These are phyloP conservation scores for Plectosphaerella sp. DNA, from an alignment of 2,329 filamentous ascomycete genomes.

Conservation along the genomic window DNA sequence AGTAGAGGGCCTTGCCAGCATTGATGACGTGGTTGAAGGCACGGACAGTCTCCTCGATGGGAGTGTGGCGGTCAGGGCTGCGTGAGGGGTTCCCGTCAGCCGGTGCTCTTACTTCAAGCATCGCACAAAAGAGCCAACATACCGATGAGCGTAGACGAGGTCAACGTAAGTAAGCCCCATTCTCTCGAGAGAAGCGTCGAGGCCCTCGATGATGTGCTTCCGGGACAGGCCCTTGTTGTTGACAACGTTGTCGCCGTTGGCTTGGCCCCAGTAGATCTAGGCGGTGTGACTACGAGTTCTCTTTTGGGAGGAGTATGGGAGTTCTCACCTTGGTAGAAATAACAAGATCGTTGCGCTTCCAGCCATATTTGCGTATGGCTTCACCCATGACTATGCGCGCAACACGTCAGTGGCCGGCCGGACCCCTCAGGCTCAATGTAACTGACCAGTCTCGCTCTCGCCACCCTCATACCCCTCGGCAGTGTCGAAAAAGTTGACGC, in stretches of 20 bases:
- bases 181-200: conserved; percentile 53
- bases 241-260: conserved; percentile 55
- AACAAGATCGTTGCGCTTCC: conserved; percentile 58
- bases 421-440: background rate
- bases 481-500: conserved; percentile 61
- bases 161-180: conserved; percentile 60
- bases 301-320: background rate
- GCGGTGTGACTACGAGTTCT: background rate
- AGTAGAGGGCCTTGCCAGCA: conserved; percentile 65
- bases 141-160: conserved; percentile 62
- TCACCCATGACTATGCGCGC: conserved; percentile 47
- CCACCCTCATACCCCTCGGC: conserved; percentile 55
- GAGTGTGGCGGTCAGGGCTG: conserved; percentile 57
- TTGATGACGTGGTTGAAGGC: conserved; percentile 68
- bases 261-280: conserved; percentile 60
- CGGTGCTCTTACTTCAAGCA: conserved; percentile 2
- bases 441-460: conserved; percentile 47
- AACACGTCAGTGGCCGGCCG: background rate
- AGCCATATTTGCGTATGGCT: conserved; percentile 55
- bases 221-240: conserved; percentile 65
- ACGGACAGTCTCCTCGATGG: conserved; percentile 67
- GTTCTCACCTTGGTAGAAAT: conserved; percentile 52
- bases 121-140: too few species aligned
- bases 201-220: conserved; percentile 67
- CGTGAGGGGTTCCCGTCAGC: background rate